Base-by-base conservation (phyloP, 305 asterid species). In the Fraxinus nigra region DNA sequence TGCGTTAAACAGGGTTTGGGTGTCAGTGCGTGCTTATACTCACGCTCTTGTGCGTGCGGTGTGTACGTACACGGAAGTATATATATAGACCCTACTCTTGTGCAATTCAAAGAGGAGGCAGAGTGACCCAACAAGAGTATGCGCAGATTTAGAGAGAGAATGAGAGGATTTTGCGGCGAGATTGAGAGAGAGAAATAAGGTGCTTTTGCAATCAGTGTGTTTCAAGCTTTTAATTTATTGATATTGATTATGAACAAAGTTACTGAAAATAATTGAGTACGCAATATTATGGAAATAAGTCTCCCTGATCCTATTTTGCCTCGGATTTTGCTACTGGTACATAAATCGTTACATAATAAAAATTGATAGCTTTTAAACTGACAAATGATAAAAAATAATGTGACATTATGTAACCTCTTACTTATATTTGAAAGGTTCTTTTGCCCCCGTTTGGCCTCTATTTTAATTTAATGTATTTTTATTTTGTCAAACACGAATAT, bases 111-210 rank as follows among this genome's bases (percentile, higher is more conserved):
- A 65, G 34, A n/a, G 18, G 33, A 5, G 13, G 72, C 56, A 72
- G 78, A 40, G 35, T 72, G 77, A 85, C 78, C 84, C 63, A 54
- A 54, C 63, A 74, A 82, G 79, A 79, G 73, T 76, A 32, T 79
- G 77, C 32, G 85, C 85, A 87, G 82, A 78, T 34, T 35, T 51
- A 14, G 63, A 32, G 46, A 37, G 78, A 26, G 80, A 28, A 20
- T 32, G 80, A 75, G 89, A 86, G 87, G 80, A 79, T 43, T 82
- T 84, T 72, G 90, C 89, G 91, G 90, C 84, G 91, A 87, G 89
- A 91, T 86, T 87, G 82, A 85, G 70, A 78, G 79, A 73, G 81
- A 43, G 24, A 59, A n/a, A 26, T 51, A 28, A 46, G 84, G 82
- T 76, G 84, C 35, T 33, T 77, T 80, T 51, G 70, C 63, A 43